Percentiles rank a stretch among this genome's conserved stretches.
These are phyloP conservation scores for Penicillium subrubescens DNA, from an alignment of 495 filamentous ascomycete species.

Conservation along the genomic window DNA sequence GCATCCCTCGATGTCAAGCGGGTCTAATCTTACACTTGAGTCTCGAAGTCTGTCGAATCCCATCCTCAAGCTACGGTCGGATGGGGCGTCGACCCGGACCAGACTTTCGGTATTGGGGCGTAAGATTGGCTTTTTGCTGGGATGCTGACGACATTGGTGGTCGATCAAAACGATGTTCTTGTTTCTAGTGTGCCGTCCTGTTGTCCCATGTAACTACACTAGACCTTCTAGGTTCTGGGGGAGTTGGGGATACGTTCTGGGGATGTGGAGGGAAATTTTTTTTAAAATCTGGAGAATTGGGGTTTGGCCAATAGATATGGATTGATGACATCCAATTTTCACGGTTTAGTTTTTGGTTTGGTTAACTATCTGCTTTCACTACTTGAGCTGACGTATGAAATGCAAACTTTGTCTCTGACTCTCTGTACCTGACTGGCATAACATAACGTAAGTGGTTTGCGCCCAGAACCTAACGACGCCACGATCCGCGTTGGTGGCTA, in stretches of 20 bases:
- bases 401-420: not conserved
- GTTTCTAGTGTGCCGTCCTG: not conserved
- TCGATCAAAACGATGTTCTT: not conserved
- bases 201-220: no score
- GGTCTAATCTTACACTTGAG: not conserved
- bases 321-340: not conserved
- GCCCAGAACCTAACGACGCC: not conserved
- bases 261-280: not conserved
- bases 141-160: not conserved
- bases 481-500: not conserved
- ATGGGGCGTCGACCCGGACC: constrained; percentile 3
- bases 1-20: not conserved
- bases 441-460: constrained; percentile 4
- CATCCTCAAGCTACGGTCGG: not conserved
- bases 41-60: not conserved
- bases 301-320: not conserved
- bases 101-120: not conserved
- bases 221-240: not conserved
- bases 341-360: not conserved
- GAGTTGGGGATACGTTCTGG: not conserved
- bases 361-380: no score
- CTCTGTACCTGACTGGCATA: not conserved
- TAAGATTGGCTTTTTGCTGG: not conserved
- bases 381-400: constrained; percentile 1
- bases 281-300: constrained; percentile 1